Evolutionary conservation across 192 early-diverging fungal species (phyloP).

Genomic region (Backusella luteola): DNA sequence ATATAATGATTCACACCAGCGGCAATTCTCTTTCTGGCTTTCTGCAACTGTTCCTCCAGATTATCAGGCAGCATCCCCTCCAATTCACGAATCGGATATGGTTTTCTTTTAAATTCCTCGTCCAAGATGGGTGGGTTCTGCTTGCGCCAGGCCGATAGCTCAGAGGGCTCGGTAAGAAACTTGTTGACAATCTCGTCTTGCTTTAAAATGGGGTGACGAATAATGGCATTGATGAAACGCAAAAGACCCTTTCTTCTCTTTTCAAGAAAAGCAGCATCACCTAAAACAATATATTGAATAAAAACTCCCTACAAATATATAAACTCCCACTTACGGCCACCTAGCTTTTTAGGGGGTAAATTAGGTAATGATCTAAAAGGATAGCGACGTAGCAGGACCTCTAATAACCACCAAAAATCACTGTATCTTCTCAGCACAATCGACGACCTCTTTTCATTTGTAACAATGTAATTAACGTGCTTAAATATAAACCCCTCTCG

Average conservation of each 20-base stretch:
- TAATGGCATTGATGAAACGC: constrained; percentile 72
- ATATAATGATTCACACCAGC: constrained; percentile 58
- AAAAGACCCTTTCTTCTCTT: constrained; percentile 66
- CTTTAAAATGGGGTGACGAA: constrained; percentile 71
- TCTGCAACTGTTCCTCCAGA: constrained; percentile 50
- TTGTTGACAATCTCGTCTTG: constrained; percentile 58
- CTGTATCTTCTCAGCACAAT: constrained; percentile 81
- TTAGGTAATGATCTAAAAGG: constrained; percentile 79
- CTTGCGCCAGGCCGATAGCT: constrained; percentile 57
- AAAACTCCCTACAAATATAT: too few species aligned
- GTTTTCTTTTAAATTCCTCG: constrained; percentile 53
- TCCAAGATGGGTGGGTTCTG: constrained; percentile 51
- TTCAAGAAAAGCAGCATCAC: constrained; percentile 69
- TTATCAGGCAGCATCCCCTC: constrained; percentile 48
- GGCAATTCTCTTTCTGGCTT: constrained; percentile 43
- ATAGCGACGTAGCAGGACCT: constrained; percentile 73
- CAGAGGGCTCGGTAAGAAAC: constrained; percentile 68
- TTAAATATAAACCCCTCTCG: constrained; percentile 67
- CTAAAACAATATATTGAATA: constrained; percentile 24
- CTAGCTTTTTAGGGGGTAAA: constrained; percentile 86
- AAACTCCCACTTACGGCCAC: constrained; percentile 49
- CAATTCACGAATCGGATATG: constrained; percentile 28
- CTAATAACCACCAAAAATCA: constrained; percentile 90
- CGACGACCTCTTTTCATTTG: constrained; percentile 59
- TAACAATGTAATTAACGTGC: constrained; percentile 86